These are phyloP conservation scores for Castanea crenata DNA, from an alignment of 306 rosid genomes.

Conservation along the genomic window DNA sequence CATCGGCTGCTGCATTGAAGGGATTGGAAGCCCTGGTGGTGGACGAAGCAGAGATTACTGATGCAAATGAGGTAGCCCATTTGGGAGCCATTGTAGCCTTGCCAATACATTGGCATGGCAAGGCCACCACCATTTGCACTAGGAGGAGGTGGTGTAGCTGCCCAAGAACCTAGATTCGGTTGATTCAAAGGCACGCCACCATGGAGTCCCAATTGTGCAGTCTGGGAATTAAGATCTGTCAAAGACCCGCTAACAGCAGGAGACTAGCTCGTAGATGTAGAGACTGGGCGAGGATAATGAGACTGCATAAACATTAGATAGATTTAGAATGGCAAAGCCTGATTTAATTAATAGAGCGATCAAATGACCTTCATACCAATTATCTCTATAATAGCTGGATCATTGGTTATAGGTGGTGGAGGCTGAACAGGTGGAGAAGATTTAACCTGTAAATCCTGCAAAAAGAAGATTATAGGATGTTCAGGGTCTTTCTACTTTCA, in stretches of 20 bases:
- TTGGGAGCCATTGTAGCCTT: constrained; percentile 90
- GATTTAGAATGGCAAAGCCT: constrained; percentile 20
- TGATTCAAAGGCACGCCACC: constrained; percentile 80
- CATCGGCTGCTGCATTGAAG: constrained; percentile 76
- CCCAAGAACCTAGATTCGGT: constrained; percentile 86
- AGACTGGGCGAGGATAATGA: constrained; percentile 64
- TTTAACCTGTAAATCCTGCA: constrained; percentile 91
- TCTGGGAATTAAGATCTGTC: constrained; percentile 65
- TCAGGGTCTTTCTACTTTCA: background rate
- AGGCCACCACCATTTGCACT: constrained; percentile 75
- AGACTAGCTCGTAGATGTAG: constrained; percentile 58
- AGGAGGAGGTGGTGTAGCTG: constrained; percentile 67
- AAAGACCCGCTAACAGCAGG: constrained; percentile 60
- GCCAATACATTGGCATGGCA: constrained; percentile 93
- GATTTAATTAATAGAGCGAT: constrained; percentile 4
- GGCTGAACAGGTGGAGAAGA: constrained; percentile 80
- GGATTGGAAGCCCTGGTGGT: constrained; percentile 75
- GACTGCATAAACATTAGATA: constrained; percentile 57
- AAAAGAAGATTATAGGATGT: constrained; percentile 15
- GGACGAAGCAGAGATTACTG: constrained; percentile 83
- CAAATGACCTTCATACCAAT: background rate
- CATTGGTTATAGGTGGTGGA: constrained; percentile 59
- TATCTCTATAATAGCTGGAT: constrained; percentile 91
- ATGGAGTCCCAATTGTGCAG: constrained; percentile 58
- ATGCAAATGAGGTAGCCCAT: constrained; percentile 73